phyloP scores from a whole-genome alignment of 2,329 filamentous ascomycete species.

The Penicillium brevicompactum region DNA sequence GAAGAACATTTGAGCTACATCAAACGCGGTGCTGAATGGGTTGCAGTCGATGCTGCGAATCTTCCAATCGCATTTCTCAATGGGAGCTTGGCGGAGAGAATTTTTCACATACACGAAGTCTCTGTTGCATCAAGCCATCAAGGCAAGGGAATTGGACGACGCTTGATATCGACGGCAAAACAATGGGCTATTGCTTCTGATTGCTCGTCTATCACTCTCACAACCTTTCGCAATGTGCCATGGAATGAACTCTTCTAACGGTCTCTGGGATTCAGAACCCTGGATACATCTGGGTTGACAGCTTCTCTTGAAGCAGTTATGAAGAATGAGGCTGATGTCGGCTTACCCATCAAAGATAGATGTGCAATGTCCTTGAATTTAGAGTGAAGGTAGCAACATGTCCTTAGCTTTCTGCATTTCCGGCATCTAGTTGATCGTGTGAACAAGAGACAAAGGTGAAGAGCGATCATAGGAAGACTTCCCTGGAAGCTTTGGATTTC shows the following conservation, averaged over 20 bases:
- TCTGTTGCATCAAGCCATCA: background rate
- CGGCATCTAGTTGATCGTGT: too few species aligned
- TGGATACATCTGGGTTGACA: background rate
- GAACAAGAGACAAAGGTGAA: too few species aligned
- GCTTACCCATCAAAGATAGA: background rate
- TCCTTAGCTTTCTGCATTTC: background rate
- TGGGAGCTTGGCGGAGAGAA: background rate
- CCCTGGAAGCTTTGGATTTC: too few species aligned
- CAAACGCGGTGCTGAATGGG: background rate
- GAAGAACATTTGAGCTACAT: background rate
- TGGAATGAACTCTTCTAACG: background rate
- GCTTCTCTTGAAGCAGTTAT: background rate
- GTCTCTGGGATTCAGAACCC: background rate
- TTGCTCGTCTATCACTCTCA: background rate
- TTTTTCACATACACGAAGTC: background rate
- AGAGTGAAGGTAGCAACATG: background rate
- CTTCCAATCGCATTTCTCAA: background rate
- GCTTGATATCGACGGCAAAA: background rate
- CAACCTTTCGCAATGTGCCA: background rate
- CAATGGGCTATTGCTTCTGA: background rate
- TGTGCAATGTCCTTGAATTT: background rate
- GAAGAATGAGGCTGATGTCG: background rate
- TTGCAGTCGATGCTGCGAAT: background rate
- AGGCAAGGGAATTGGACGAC: background rate
- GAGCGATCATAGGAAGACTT: too few species aligned